These are phyloP conservation scores for Penicillium janthinellum DNA, from an alignment of 2,329 filamentous ascomycete genomes.

Conservation along the genomic window DNA sequence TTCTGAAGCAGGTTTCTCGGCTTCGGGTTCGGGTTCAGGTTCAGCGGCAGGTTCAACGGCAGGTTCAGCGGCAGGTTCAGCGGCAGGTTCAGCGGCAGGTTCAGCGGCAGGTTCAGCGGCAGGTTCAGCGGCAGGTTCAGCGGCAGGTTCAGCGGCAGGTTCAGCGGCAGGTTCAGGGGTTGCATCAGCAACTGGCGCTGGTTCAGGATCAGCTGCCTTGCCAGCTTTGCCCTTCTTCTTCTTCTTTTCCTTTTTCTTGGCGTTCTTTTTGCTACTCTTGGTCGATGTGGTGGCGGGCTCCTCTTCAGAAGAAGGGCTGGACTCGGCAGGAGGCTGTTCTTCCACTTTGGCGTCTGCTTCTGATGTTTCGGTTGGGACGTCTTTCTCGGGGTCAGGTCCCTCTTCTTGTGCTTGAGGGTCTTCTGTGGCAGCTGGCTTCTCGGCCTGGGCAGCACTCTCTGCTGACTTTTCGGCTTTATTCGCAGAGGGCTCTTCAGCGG, in stretches of 20 bases:
- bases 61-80: no score
- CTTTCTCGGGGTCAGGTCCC: not conserved
- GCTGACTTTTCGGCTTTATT: not conserved
- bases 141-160: not conserved
- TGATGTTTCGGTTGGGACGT: not conserved
- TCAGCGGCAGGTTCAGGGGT: conserved; percentile 11
- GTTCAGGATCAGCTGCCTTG: conserved; percentile 8
- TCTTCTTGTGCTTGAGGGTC: not conserved
- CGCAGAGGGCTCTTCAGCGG: conserved; percentile 9
- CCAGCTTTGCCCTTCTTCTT: conserved; percentile 13
- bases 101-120: no score
- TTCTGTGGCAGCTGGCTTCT: not conserved
- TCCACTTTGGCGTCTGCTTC: not conserved
- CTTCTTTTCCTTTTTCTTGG: conserved; percentile 15
- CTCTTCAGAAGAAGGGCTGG: not conserved
- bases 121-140: no score
- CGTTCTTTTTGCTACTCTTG: conserved; percentile 17
- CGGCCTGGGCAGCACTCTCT: not conserved
- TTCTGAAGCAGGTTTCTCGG: not conserved
- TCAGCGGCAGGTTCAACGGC: no score
- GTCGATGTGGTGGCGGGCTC: not conserved
- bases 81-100: no score
- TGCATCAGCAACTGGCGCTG: conserved; percentile 18
- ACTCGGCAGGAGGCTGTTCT: not conserved
- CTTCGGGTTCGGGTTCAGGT: not conserved